Evolutionary conservation across 1,284 basidiomycete species (phyloP).

Genomic region (Irpex rosettiformis): DNA sequence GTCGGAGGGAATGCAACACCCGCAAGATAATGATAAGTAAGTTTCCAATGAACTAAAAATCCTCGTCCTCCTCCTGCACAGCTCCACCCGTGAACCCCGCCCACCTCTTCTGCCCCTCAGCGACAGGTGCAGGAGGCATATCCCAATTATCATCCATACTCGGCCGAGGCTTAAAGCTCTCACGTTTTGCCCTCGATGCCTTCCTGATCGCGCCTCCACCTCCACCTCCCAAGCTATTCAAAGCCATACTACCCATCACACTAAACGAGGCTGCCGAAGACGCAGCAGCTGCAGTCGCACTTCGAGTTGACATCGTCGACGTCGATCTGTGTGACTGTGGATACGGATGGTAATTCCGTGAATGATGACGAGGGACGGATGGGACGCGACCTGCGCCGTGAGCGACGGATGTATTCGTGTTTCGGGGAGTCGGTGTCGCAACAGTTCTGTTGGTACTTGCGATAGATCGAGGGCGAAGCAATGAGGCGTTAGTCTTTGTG

Average conservation of each 20-base stretch:
- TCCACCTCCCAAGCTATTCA: conserved; percentile 3
- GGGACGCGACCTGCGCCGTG: not conserved
- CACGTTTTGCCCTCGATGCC: conserved; percentile 48
- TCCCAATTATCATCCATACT: conserved; percentile 46
- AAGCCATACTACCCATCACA: conserved; percentile 17
- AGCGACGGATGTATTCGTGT: not conserved
- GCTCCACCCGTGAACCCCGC: conserved; percentile 28
- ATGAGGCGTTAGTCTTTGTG: not conserved
- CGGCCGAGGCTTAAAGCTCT: conserved; percentile 76
- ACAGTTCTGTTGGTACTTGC: not conserved
- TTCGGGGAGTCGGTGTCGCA: not conserved
- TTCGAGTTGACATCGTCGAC: conserved; percentile 6
- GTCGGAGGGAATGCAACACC: too few relatives aligned
- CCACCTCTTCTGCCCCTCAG: conserved; percentile 21
- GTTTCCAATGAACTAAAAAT: too few relatives aligned
- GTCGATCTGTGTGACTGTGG: conserved; percentile 17
- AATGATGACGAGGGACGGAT: conserved; percentile 23
- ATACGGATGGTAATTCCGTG: conserved; percentile 22
- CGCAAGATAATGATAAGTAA: conserved; percentile 10
- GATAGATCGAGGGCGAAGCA: not conserved
- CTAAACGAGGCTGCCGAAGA: conserved; percentile 12
- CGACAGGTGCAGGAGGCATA: not conserved
- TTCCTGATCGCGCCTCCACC: conserved; percentile 37
- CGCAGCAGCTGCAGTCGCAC: conserved; percentile 9
- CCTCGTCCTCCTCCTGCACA: conserved; percentile 34